phyloP scores from a whole-genome alignment of 805 yeast species.

The Nakazawaea molendinolei region DNA sequence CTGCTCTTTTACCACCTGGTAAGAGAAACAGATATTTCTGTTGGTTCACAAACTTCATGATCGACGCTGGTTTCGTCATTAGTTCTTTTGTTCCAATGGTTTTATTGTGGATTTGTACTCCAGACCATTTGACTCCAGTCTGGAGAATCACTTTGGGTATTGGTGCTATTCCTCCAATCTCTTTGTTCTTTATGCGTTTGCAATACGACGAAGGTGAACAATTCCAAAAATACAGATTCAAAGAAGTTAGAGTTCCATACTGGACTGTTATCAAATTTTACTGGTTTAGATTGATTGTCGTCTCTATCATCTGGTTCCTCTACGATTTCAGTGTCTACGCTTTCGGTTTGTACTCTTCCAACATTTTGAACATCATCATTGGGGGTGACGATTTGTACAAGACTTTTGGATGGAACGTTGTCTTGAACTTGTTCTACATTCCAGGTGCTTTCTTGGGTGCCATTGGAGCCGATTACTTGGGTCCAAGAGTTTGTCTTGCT shows the following conservation, averaged over 20 bases:
- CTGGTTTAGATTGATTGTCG: conserved; percentile 70
- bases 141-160: conserved; percentile 91
- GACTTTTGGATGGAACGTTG: conserved; percentile 89
- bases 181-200: conserved; percentile 71
- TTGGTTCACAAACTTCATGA: conserved; percentile 85
- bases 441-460: conserved; percentile 93
- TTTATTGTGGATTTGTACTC: conserved; percentile 72
- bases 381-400: conserved; percentile 57
- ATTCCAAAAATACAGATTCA: conserved; percentile 66
- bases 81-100: conserved; percentile 85
- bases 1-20: conserved; percentile 72
- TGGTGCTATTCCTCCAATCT: conserved; percentile 83
- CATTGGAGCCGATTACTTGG: conserved; percentile 74
- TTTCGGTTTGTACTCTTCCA: conserved; percentile 76
- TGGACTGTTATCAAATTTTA: conserved; percentile 67
- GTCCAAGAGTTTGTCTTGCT: conserved; percentile 78
- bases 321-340: conserved; percentile 88
- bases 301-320: conserved; percentile 81
- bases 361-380: conserved; percentile 54
- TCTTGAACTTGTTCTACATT: conserved; percentile 77
- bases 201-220: conserved; percentile 69
- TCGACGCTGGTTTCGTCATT: conserved; percentile 80
- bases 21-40: conserved; percentile 82
- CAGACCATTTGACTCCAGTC: conserved; percentile 65
- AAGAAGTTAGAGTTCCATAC: conserved; percentile 59